These are phyloP conservation scores for Alternaria consortialis DNA, from an alignment of 2,329 filamentous ascomycete genomes.

Conservation along the genomic window DNA sequence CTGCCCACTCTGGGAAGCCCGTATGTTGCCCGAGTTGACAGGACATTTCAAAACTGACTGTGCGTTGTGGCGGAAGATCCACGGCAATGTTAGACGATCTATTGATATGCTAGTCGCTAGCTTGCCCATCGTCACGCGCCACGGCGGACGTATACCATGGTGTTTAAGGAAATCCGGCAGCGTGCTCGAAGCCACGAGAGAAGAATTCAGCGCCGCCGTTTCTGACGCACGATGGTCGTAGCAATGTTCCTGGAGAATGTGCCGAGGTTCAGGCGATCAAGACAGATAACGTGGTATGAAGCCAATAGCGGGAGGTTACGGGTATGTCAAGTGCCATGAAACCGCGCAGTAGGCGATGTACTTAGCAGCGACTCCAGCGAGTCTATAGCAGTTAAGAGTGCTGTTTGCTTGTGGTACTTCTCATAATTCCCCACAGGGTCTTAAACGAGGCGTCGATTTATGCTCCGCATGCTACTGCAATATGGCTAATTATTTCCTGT, in stretches of 20 bases:
- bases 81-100: constrained; percentile 29
- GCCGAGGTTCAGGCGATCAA: constrained; percentile 8
- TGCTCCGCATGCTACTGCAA: constrained; percentile 5
- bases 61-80: constrained; percentile 23
- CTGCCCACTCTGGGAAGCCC: background rate
- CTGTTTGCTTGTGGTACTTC: background rate
- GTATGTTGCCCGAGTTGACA: constrained; percentile 14
- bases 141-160: constrained; percentile 21
- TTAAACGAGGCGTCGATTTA: background rate
- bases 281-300: constrained; percentile 9
- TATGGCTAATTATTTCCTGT: background rate
- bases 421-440: background rate
- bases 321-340: constrained; percentile 11
- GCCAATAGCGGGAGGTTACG: constrained; percentile 5
- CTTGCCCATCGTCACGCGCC: constrained; percentile 15
- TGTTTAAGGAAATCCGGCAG: constrained; percentile 23
- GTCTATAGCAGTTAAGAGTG: background rate
- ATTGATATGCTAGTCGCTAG: constrained; percentile 26
- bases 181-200: constrained; percentile 19
- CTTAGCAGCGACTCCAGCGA: background rate
- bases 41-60: constrained; percentile 13
- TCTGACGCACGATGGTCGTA: constrained; percentile 17
- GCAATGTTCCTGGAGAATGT: constrained; percentile 2
- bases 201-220: constrained; percentile 20
- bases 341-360: background rate